Conservation (phyloP, 2,329 filamentous ascomycete genomes). For the Neonectria sp. region DNA sequence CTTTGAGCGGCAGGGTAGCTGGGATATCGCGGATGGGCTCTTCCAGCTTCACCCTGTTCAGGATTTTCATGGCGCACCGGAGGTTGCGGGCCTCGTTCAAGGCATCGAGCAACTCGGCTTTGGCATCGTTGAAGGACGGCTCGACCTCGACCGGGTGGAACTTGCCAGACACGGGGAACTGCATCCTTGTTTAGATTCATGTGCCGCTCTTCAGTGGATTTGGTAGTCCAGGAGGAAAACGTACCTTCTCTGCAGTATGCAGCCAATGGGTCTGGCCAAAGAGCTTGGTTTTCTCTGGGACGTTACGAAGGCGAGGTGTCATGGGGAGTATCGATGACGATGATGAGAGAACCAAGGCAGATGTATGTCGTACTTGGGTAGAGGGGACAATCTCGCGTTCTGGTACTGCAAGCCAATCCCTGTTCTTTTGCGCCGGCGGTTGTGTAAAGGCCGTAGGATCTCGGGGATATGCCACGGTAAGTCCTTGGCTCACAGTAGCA, state of each 20-base stretch:
- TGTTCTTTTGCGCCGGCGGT: not conserved
- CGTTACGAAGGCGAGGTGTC: slow-evolving; percentile 42
- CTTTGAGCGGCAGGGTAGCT: slow-evolving; percentile 36
- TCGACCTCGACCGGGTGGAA: slow-evolving; percentile 46
- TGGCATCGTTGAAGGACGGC: slow-evolving; percentile 44
- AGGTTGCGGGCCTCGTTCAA: slow-evolving; percentile 41
- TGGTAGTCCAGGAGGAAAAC: not conserved
- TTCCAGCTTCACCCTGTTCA: slow-evolving; percentile 34
- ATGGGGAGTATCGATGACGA: slow-evolving; percentile 41
- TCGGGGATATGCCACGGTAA: slow-evolving; percentile 30
- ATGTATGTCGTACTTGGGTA: not conserved
- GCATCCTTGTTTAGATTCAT: slow-evolving; percentile 16
- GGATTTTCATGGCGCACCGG: slow-evolving; percentile 37
- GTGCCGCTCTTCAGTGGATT: too few relatives aligned
- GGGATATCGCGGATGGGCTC: slow-evolving; percentile 38
- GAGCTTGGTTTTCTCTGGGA: slow-evolving; percentile 47
- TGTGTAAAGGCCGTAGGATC: slow-evolving; percentile 19
- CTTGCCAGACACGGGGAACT: slow-evolving; percentile 45
- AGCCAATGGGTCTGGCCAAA: slow-evolving; percentile 49
- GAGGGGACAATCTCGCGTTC: slow-evolving; percentile 12
- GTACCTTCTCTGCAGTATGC: slow-evolving; percentile 46
- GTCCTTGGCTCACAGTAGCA: slow-evolving; percentile 1
- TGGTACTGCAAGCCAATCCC: slow-evolving; percentile 7
- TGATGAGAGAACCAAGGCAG: slow-evolving; percentile 6
- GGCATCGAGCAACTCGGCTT: slow-evolving; percentile 40